These are phyloP conservation scores for Starmerella powellii DNA, from an alignment of 805 yeast genomes.

Conservation along the genomic window DNA sequence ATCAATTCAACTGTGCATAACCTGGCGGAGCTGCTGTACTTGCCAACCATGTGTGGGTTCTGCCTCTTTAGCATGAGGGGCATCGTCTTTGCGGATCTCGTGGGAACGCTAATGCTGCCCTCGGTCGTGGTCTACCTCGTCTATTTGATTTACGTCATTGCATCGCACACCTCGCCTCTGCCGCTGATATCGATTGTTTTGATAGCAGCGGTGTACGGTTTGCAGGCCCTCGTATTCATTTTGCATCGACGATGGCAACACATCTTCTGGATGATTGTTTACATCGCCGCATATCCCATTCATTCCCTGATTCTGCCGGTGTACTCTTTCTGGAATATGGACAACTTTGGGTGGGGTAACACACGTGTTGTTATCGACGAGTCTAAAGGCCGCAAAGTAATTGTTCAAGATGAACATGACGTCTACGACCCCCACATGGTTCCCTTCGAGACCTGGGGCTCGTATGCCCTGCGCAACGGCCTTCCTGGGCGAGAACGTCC, in stretches of 20 bases:
- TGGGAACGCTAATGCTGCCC: slow-evolving; percentile 49
- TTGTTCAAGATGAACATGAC: slow-evolving; percentile 28
- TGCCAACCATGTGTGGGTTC: slow-evolving; percentile 50
- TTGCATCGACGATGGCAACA: slow-evolving; percentile 35
- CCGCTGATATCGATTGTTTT: slow-evolving; percentile 43
- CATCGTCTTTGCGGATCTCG: slow-evolving; percentile 43
- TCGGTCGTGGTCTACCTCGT: slow-evolving; percentile 44
- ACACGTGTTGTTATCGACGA: slow-evolving; percentile 47
- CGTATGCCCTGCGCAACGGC: slow-evolving; percentile 30
- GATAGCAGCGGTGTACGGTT: slow-evolving; percentile 45
- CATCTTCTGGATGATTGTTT: slow-evolving; percentile 45
- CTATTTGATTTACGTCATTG: slow-evolving; percentile 41
- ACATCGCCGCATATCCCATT: slow-evolving; percentile 45
- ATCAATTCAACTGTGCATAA: slow-evolving; percentile 56
- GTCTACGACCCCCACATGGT: slow-evolving; percentile 30
- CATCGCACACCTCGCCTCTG: slow-evolving; percentile 41
- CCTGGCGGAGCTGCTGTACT: slow-evolving; percentile 44
- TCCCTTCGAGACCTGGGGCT: slow-evolving; percentile 32
- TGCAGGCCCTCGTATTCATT: slow-evolving; percentile 48
- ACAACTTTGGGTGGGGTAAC: slow-evolving; percentile 55
- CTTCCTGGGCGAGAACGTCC: slow-evolving; percentile 31
- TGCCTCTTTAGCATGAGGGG: slow-evolving; percentile 51
- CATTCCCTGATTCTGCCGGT: slow-evolving; percentile 50
- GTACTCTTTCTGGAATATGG: slow-evolving; percentile 55
- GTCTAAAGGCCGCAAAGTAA: slow-evolving; percentile 38